phyloP scores from a whole-genome alignment of 139 green algal genomes.

The Chlorella ohadii region DNA sequence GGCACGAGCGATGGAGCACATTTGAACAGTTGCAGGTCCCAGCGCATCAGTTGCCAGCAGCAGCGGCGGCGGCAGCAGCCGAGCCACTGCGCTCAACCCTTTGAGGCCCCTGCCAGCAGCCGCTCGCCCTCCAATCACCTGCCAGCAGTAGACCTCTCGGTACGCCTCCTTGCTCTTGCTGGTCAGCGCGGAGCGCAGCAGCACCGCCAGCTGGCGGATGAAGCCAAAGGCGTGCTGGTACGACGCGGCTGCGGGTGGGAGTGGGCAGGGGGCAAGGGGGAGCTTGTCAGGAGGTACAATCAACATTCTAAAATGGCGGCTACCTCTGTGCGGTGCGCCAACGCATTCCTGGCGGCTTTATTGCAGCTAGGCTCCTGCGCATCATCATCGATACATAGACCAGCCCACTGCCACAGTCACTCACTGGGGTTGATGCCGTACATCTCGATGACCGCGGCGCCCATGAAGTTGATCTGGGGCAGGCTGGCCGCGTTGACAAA shows the following conservation, averaged over 20 bases:
- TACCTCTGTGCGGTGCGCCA: too few species aligned
- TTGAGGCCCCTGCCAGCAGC: neutral
- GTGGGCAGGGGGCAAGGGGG: neutral
- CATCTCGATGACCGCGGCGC: constrained; percentile 85
- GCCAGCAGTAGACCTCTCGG: constrained; percentile 91
- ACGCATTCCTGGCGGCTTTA: too few species aligned
- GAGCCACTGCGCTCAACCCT: too few species aligned
- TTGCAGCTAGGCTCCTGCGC: too few species aligned
- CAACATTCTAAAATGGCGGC: too few species aligned
- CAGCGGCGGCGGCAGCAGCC: neutral
- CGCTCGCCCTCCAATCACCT: constrained; percentile 38
- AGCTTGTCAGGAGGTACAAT: neutral
- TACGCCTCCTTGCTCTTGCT: constrained; percentile 88
- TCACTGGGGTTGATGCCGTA: constrained; percentile 70
- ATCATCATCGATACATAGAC: too few species aligned
- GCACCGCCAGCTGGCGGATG: constrained; percentile 87
- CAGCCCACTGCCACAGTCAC: too few species aligned
- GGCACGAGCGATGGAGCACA: too few species aligned
- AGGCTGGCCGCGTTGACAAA: constrained; percentile 82
- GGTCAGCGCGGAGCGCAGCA: constrained; percentile 85
- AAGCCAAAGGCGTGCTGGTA: constrained; percentile 86
- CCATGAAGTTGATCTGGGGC: constrained; percentile 91
- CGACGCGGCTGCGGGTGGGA: constrained; percentile 39
- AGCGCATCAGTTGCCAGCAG: too few species aligned
- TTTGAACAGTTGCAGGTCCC: neutral